Percentiles rank a stretch among this genome's conserved stretches.
Conservation (phyloP, 352 stramenopile species). For the Peronospora tabacina region DNA sequence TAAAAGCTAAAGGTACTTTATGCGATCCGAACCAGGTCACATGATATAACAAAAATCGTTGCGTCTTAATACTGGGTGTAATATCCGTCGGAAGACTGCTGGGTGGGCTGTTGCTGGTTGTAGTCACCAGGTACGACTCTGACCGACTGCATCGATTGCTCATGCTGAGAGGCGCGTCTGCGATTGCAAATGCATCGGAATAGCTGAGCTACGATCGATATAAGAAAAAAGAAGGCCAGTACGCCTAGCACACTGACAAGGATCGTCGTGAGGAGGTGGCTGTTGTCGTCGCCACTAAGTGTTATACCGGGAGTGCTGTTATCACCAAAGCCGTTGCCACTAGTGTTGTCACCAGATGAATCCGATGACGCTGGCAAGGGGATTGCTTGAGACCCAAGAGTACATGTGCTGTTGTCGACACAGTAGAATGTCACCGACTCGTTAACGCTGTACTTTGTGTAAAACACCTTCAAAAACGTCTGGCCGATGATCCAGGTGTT, state of each 20-base stretch:
- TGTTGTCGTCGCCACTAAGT: constrained; percentile 15
- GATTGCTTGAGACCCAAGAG: constrained; percentile 25
- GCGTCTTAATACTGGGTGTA: constrained; percentile 20
- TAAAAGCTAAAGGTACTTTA: too few species aligned
- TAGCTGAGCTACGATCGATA: constrained; percentile 26
- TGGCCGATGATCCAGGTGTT: constrained; percentile 75
- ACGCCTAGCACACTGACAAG: constrained; percentile 33
- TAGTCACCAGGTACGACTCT: constrained; percentile 28
- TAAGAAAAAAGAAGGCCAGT: constrained; percentile 32
- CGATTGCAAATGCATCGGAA: constrained; percentile 26
- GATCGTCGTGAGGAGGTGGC: constrained; percentile 30
- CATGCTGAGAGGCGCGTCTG: constrained; percentile 17
- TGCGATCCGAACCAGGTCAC: too few species aligned
- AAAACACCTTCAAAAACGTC: constrained; percentile 71
- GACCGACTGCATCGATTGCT: constrained; percentile 27
- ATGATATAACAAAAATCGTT: too few species aligned
- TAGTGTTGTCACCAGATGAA: constrained; percentile 24
- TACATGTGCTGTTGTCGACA: constrained; percentile 35
- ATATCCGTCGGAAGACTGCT: constrained; percentile 29
- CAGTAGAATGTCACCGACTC: constrained; percentile 63
- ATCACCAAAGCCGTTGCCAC: constrained; percentile 23
- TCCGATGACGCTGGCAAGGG: constrained; percentile 25
- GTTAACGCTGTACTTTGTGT: constrained; percentile 60
- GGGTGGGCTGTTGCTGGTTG: constrained; percentile 23
- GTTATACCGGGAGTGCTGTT: constrained; percentile 16